Evolutionary conservation across 2,329 filamentous ascomycete genomes (phyloP), one percentile per base, ranked within the genome.

Genomic region (Monosporascus sp.): DNA sequence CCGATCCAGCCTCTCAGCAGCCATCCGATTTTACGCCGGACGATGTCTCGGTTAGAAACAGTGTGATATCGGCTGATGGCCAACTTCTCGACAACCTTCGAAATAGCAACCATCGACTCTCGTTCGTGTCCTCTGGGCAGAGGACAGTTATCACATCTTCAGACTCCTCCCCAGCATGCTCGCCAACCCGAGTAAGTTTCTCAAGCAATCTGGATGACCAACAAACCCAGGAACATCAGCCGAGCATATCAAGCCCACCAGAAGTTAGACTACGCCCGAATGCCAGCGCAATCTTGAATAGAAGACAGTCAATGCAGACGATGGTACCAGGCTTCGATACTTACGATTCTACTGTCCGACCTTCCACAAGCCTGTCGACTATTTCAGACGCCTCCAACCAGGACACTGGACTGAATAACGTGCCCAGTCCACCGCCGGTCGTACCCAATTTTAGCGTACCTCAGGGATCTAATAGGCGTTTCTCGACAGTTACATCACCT

Each of bases 51-150:
- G 75, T 76, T 0, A 79, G 79, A 17, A 82, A 79, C 55, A 84
- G 81, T 62, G 64, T 81, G 48, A 70, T 78, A 31, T 86, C 82
- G 0, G 78, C 81, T 16, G 82, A 86, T 53, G 82, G 79, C 17
- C 74, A 75, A 31, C 80, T 81, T 50, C 70, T 86, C 6, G 82
- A 87, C 16, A 79, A 66, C 50, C 68, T 86, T 24, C 74, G 81
- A 27, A 79, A 85, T 46, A 65, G 63, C 27, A 54, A 58, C 2
- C 77, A 83, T 56, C 77, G 84, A 6, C 72, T 83, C 5, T 86
- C 84, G 0, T 80, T 76, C 57, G 73, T 84, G 40, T 86, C 84
- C 2, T 84, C 81, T 5, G 79, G 80, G 7, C 81, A 85, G 63
- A 74, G 80, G 54, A 86, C 84, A 3, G 70, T 82, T 26, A 63